Percentiles rank a stretch among this genome's conserved stretches.
Conservation (phyloP, 106 monocot genomes). For the Dioscorea zingiberensis region DNA sequence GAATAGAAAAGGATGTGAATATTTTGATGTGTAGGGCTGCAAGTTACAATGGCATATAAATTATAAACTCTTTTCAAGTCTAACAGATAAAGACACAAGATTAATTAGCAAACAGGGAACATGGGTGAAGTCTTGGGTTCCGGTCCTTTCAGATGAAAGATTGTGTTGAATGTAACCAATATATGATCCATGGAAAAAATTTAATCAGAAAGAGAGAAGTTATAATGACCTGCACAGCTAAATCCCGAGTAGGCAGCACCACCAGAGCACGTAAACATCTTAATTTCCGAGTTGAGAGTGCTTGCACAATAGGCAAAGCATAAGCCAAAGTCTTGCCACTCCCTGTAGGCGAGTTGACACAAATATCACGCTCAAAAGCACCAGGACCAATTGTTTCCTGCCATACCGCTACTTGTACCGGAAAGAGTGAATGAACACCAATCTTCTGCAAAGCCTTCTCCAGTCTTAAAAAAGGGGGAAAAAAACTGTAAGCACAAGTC, state of each 20-base stretch:
- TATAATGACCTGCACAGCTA: slow-evolving; percentile 63
- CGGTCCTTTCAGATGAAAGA: too few species aligned
- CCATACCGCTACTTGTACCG: slow-evolving; percentile 91
- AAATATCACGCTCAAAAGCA: slow-evolving; percentile 81
- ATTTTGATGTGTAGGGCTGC: too few species aligned
- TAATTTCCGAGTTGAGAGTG: slow-evolving; percentile 57
- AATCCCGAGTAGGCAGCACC: slow-evolving; percentile 85
- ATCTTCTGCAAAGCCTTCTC: slow-evolving; percentile 49
- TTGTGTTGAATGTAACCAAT: too few species aligned
- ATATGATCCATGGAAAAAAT: too few species aligned
- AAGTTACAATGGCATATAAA: too few species aligned
- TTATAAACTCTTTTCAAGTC: too few species aligned
- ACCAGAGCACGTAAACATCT: slow-evolving; percentile 74
- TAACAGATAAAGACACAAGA: too few species aligned
- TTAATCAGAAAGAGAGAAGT: not conserved
- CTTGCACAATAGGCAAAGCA: slow-evolving; percentile 93
- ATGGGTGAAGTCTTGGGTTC: too few species aligned
- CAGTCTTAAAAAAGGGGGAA: slow-evolving; percentile 37
- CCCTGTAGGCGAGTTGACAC: slow-evolving; percentile 96
- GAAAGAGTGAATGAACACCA: slow-evolving; percentile 67
- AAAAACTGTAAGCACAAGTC: not conserved
- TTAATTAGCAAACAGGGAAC: too few species aligned
- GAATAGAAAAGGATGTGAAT: too few species aligned
- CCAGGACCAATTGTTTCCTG: slow-evolving; percentile 85
- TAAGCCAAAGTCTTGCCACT: slow-evolving; percentile 95